A percentile compares a stretch with the other conserved stretches of the same genome.
Evolutionary conservation across 83 land plant genomes (phyloP).

Genomic region (Picea abies): DNA sequence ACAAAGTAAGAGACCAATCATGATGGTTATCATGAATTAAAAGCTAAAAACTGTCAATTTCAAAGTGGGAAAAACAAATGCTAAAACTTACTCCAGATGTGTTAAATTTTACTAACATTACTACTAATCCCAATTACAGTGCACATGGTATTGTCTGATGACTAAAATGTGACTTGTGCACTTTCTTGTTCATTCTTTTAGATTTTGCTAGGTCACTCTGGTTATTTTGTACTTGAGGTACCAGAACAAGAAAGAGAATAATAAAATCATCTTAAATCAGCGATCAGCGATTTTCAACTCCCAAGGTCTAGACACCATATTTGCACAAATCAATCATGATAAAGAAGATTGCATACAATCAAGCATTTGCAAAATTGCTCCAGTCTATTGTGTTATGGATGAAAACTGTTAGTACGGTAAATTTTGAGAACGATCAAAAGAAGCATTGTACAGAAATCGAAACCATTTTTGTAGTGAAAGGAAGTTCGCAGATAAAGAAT

Average conservation of each 20-base stretch:
- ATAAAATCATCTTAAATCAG: background rate
- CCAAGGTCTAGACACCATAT: background rate
- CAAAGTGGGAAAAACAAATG: background rate
- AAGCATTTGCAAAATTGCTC: background rate
- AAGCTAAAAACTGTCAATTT: background rate
- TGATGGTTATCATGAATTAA: background rate
- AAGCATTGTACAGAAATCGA: background rate
- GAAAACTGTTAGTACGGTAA: background rate
- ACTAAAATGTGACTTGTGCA: background rate
- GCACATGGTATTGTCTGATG: background rate
- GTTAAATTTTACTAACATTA: background rate
- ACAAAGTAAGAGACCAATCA: slow-evolving; percentile 1
- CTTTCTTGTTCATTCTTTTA: no score
- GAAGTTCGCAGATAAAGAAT: background rate
- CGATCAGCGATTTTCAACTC: background rate
- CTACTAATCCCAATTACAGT: background rate
- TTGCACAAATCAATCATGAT: no score
- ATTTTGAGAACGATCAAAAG: background rate
- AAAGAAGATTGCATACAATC: background rate
- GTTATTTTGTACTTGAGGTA: no score
- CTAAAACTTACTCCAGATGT: background rate
- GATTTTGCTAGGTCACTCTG: no score
- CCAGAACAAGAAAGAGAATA: background rate
- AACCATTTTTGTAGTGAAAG: background rate
- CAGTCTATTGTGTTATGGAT: background rate